Base-by-base conservation (phyloP, 2,329 filamentous ascomycete species). In the Aspergillus oerlinghausenensis region DNA sequence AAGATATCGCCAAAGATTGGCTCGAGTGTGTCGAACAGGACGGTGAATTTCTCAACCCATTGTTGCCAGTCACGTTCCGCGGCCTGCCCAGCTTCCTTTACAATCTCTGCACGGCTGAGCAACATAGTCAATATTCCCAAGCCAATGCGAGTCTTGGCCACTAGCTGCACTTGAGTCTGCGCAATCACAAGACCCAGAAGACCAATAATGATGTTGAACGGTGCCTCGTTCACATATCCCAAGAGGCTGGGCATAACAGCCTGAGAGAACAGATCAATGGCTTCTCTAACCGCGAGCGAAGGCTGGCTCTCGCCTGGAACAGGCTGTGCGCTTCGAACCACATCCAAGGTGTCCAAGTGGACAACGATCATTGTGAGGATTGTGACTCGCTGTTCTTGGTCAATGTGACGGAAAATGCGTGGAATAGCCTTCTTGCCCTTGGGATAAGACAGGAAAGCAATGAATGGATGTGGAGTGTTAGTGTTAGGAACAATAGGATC, bases 341-440 rank as follows among this genome's bases (percentile, higher is more conserved):
- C 93, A 66, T 97, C 92, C 43, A 99, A 82, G 63, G 89, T 86
- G 72, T 97, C 94, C 32, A 99, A 85, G 67, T 97, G 92, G 52
- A 97, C 88, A 57, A 96, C 85, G 63, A 99, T 93, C 83, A 99
- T 93, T 4, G 94, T 99, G 60, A 99, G 81, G 60, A 97, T 91
- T 1, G 92, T 97, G 23, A 94, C 75, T 51, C 93, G 90, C 75
- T 97, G 92, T 70, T 97, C 89, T 60, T 92, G 89, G 61, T 89
- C 89, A 52, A 97, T 89, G 68, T 97, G 91, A 47, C 92, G 88
- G 83, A 97, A 97, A 53, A 97, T 89, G 55, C 94, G 90, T 51
- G 92, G 92, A 59, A 99, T 91, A 1, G 90, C 90, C 78, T 94
- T 96, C 79, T 97, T 97, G 69, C 94, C 94, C 79, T 99, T 99